Evolutionary conservation across 2,329 filamentous ascomycete genomes (phyloP).

Genomic region (Nakataea oryzae): DNA sequence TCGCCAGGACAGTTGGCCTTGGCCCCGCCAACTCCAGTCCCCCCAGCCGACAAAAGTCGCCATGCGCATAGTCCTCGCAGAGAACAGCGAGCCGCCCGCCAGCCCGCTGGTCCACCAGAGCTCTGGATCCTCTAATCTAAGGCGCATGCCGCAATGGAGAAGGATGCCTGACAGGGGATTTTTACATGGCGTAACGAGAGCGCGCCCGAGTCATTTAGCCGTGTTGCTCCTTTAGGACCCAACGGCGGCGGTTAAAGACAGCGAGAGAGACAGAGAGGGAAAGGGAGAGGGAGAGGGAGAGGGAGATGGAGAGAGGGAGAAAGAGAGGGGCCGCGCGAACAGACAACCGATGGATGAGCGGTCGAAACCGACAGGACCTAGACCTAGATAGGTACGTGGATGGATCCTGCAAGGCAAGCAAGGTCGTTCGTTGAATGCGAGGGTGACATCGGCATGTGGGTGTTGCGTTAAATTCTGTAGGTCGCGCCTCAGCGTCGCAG

Average conservation of each 20-base stretch:
- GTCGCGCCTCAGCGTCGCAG: background rate
- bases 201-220: background rate
- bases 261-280: too few relatives aligned
- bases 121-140: background rate
- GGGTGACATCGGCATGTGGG: background rate
- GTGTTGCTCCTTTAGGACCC: background rate
- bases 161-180: background rate
- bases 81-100: background rate
- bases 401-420: background rate
- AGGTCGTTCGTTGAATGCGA: background rate
- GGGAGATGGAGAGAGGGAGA: too few relatives aligned
- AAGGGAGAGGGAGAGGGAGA: too few relatives aligned
- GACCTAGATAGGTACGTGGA: too few relatives aligned
- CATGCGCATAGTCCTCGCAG: background rate
- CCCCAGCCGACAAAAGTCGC: background rate
- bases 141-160: background rate
- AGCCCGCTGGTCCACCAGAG: too few relatives aligned
- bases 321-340: too few relatives aligned
- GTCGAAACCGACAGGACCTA: too few relatives aligned
- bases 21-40: too few relatives aligned
- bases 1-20: background rate
- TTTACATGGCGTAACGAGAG: background rate
- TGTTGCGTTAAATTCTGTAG: background rate
- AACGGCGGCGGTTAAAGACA: background rate
- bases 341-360: background rate